Base-by-base conservation (phyloP, 805 yeast species). In the Candida endomychidarum region DNA sequence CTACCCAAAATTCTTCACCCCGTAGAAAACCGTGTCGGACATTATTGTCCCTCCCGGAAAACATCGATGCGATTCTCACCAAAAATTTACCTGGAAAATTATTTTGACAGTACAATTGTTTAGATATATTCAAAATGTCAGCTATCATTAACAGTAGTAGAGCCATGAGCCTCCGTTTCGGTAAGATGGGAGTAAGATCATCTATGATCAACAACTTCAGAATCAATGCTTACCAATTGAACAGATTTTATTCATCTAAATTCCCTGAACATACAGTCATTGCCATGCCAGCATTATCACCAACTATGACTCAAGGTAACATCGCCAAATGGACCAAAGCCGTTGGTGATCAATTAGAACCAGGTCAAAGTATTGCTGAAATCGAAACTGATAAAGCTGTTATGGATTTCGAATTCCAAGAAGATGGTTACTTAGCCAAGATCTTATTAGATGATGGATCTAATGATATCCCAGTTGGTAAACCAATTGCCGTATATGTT, bases 211-310 rank as follows among this genome's bases (percentile, higher is more conserved):
- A 22, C n/a, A 32, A 32, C 26, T 32, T 32, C 26, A 20, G 26
- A 15, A 32, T 32, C 14, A 19, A 32, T 21, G 14, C 26, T 15
- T 32, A 32, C 12, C 35, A 32, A 32, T 32, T 32, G 35, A 12
- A 8, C 11, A 20, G 75, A 53, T 61, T 63, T 43, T 69, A 69
- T 56, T 58, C 73, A 18, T 63, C 73, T 21, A 67, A 69, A 51
- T 86, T 78, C 68, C 96, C 96, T 24, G 65, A 80, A 15, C 97
- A 93, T 67, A 80, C 85, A 45, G 81, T 93, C 58, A 88, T 93
- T 55, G 83, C 83, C 62, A 93, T 93, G 99, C 99, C 99, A 35
- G 99, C 99, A 8, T 74, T 93, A 56, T 91, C 98, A n/a, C 99
- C 99, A 50, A 93, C 99, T 40, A 93, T 93, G 99, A 86, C 96